A percentile compares a stretch with the other conserved stretches of the same genome.
Evolutionary conservation across 177 flowering plant genomes (phyloP).

Genomic region (Vitis hybrid): DNA sequence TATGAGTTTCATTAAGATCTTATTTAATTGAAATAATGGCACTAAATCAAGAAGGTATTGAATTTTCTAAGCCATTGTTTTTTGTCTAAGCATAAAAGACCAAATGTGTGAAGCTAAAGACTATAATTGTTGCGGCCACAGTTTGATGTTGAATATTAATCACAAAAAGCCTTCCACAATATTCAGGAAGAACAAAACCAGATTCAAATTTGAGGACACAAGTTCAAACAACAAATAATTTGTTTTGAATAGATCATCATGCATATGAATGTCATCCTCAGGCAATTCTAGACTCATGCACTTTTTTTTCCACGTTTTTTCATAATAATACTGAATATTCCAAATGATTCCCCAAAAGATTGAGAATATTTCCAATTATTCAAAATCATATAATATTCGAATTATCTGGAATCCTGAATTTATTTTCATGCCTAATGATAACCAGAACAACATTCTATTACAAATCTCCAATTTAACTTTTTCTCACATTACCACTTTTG

Average conservation of each 20-base stretch:
- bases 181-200: background rate
- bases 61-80: background rate
- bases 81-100: background rate
- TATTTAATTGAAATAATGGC: background rate
- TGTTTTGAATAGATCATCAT: background rate
- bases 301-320: background rate
- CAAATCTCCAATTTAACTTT: too few relatives aligned
- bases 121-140: background rate
- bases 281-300: background rate
- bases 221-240: background rate
- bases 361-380: too few relatives aligned
- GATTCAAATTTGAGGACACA: background rate
- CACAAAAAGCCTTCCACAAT: background rate
- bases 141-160: background rate
- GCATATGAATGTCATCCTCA: background rate
- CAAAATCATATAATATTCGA: too few relatives aligned
- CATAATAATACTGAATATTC: background rate
- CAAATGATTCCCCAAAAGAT: background rate
- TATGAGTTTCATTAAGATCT: background rate
- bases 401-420: background rate
- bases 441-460: too few relatives aligned
- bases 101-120: background rate
- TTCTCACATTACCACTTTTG: too few relatives aligned
- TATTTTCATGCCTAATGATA: too few relatives aligned
- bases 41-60: background rate